Conservation (phyloP, 2,329 filamentous ascomycete genomes). For the Eurotiales sp. region DNA sequence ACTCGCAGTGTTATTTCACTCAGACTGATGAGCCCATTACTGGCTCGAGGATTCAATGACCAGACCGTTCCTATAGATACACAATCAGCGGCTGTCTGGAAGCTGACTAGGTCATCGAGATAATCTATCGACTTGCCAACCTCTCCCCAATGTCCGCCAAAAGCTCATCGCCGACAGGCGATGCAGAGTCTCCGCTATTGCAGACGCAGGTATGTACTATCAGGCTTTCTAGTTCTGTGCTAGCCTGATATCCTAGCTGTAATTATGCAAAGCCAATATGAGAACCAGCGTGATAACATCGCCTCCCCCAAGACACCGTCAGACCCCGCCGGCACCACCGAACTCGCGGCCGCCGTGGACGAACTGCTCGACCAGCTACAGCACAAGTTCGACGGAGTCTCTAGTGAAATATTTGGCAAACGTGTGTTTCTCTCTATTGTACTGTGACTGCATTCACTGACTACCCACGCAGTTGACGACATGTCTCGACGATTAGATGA, state of each 20-base stretch:
- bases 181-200: constrained; percentile 13
- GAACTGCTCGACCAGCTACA: constrained; percentile 80
- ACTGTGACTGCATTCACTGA: neutral
- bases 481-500: constrained; percentile 85
- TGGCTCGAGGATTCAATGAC: neutral
- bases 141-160: constrained; percentile 15
- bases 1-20: neutral
- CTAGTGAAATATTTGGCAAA: constrained; percentile 82
- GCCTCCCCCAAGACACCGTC: constrained; percentile 13
- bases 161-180: constrained; percentile 5
- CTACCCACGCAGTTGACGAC: constrained; percentile 70
- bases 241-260: no score
- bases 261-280: no score
- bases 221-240: no score
- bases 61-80: neutral
- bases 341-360: constrained; percentile 76
- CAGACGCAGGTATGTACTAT: constrained; percentile 17
- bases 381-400: constrained; percentile 79
- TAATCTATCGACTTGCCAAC: neutral
- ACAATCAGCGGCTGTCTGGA: neutral
- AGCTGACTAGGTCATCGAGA: neutral
- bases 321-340: constrained; percentile 27
- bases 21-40: neutral
- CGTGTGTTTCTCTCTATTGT: constrained; percentile 59
- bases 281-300: no score